These are phyloP conservation scores for Ascoidea rubescens DNA, from an alignment of 805 yeast genomes.

Conservation along the genomic window DNA sequence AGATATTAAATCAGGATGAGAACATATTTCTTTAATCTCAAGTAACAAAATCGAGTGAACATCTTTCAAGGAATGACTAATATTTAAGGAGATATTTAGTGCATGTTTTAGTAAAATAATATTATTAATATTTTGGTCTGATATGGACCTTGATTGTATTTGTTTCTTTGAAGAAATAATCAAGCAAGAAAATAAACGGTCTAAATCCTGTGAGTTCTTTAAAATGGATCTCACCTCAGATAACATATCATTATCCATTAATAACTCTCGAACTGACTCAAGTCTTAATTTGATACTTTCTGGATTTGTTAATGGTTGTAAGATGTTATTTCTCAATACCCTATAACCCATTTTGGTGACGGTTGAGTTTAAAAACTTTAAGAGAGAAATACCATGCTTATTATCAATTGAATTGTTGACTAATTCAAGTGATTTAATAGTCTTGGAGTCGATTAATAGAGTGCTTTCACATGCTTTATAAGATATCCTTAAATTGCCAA, in stretches of 20 bases:
- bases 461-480: conserved; percentile 25
- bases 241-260: conserved; percentile 9
- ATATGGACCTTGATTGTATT: conserved; percentile 6
- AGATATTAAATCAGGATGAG: conserved; percentile 13
- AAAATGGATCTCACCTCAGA: conserved; percentile 14
- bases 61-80: conserved; percentile 11
- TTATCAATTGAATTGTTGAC: conserved; percentile 19
- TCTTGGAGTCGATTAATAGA: conserved; percentile 27
- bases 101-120: conserved; percentile 25
- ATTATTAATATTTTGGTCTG: conserved; percentile 26
- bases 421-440: conserved; percentile 25
- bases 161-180: too few species aligned
- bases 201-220: conserved; percentile 23
- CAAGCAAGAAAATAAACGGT: conserved; percentile 21
- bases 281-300: conserved; percentile 22
- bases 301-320: conserved; percentile 33
- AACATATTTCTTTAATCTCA: conserved; percentile 19
- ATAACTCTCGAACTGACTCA: conserved; percentile 24
- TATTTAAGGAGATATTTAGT: conserved; percentile 12
- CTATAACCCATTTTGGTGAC: conserved; percentile 33
- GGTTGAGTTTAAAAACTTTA: conserved; percentile 24
- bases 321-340: conserved; percentile 23
- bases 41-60: conserved; percentile 12
- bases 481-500: conserved; percentile 21
- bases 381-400: conserved; percentile 19